Evolutionary conservation across 345 rosid genomes (phyloP).

Genomic region (Microthlaspi erraticum): DNA sequence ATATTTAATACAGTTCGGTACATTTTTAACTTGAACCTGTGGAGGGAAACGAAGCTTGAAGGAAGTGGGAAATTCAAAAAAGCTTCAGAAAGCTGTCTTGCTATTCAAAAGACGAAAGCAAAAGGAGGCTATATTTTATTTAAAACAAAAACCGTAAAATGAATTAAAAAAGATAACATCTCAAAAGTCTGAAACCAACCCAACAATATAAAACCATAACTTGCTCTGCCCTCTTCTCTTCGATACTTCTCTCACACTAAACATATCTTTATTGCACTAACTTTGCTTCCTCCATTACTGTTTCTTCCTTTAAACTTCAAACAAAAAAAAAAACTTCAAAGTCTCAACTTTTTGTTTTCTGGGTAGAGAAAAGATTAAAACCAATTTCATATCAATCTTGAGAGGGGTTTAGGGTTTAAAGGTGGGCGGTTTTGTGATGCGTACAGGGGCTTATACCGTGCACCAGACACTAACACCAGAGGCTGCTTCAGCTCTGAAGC

Average conservation of each 20-base stretch:
- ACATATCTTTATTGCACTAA: constrained; percentile 29
- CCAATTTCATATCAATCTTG: constrained; percentile 12
- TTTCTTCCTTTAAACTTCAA: constrained; percentile 22
- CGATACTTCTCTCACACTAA: constrained; percentile 36
- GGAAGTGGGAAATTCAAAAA: constrained; percentile 54
- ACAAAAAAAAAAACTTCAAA: constrained; percentile 4
- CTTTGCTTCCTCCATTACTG: constrained; percentile 20
- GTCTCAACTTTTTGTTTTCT: constrained; percentile 13
- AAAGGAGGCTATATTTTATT: constrained; percentile 43
- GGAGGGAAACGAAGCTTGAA: constrained; percentile 50
- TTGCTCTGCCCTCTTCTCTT: constrained; percentile 34
- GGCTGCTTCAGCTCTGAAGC: constrained; percentile 97
- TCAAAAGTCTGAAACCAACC: constrained; percentile 46
- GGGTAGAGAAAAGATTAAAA: constrained; percentile 31
- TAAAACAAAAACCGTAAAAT: neutral
- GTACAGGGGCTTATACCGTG: constrained; percentile 88
- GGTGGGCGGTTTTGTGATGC: constrained; percentile 75
- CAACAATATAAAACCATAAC: constrained; percentile 46
- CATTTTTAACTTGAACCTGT: constrained; percentile 44
- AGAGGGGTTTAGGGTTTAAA: constrained; percentile 43
- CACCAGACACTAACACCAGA: constrained; percentile 98
- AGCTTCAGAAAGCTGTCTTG: constrained; percentile 49
- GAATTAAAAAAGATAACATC: constrained; percentile 17
- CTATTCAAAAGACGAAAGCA: constrained; percentile 49
- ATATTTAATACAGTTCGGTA: constrained; percentile 23